Evolutionary conservation across 2,329 filamentous ascomycete genomes (phyloP).

Genomic region (Lasiodiplodia theobromae): DNA sequence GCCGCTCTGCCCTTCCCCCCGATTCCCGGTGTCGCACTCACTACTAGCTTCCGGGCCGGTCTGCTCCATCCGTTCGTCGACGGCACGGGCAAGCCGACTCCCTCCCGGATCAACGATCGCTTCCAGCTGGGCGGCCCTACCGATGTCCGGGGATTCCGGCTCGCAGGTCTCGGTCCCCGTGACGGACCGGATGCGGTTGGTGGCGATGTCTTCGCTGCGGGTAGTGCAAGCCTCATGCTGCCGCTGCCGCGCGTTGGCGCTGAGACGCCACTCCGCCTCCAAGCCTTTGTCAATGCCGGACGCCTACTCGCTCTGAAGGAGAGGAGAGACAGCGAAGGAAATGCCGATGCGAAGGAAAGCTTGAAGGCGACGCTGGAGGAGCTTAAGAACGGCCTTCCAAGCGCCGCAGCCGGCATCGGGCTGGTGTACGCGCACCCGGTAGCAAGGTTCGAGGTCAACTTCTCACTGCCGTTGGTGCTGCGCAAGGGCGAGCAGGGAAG

Average conservation of each 20-base stretch:
- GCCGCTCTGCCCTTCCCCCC: conserved; percentile 73
- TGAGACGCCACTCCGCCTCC: conserved; percentile 84
- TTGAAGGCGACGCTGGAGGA: conserved; percentile 71
- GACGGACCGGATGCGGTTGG: conserved; percentile 87
- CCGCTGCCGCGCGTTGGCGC: conserved; percentile 83
- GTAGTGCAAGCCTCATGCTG: conserved; percentile 82
- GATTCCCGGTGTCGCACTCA: conserved; percentile 81
- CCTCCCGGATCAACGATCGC: conserved; percentile 88
- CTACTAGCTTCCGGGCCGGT: conserved; percentile 80
- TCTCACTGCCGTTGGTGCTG: conserved; percentile 83
- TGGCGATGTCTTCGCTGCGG: conserved; percentile 90
- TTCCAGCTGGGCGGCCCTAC: conserved; percentile 95
- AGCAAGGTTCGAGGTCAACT: conserved; percentile 94
- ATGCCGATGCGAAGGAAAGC: conserved; percentile 58
- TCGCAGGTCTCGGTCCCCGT: conserved; percentile 86
- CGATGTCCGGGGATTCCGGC: conserved; percentile 91
- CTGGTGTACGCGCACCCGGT: conserved; percentile 94
- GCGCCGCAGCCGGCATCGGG: conserved; percentile 84
- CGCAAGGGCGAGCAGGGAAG: conserved; percentile 84
- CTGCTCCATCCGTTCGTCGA: conserved; percentile 82
- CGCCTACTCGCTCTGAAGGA: conserved; percentile 76
- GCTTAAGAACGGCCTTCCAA: conserved; percentile 78
- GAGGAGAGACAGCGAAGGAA: conserved; percentile 47
- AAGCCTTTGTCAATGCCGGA: conserved; percentile 91
- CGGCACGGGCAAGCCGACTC: conserved; percentile 63